Evolutionary conservation across 345 rosid genomes (phyloP).

Genomic region (Lepidium aucheri): DNA sequence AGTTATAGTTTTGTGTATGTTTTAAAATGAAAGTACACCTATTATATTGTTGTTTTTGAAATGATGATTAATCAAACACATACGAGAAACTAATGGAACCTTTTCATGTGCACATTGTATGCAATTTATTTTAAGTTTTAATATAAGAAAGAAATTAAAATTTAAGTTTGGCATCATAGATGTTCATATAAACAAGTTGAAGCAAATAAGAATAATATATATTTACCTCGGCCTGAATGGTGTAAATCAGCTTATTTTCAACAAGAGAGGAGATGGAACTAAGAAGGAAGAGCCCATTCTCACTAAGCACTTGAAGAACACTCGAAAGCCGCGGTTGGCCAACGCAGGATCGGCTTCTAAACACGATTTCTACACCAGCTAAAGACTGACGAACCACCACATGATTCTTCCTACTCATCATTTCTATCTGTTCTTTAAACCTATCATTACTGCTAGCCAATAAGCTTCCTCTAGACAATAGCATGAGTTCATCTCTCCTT

Average conservation of each 20-base stretch:
- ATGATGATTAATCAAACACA: not conserved
- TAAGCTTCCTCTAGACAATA: conserved; percentile 17
- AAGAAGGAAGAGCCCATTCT: conserved; percentile 42
- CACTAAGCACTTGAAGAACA: conserved; percentile 33
- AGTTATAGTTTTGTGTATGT: not conserved
- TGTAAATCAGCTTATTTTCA: conserved; percentile 36
- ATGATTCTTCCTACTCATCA: not conserved
- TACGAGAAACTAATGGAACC: not conserved
- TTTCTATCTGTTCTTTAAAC: not conserved
- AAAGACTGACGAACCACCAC: conserved; percentile 34
- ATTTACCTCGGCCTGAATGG: conserved; percentile 51
- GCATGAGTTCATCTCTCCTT: conserved; percentile 38
- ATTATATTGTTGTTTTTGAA: not conserved
- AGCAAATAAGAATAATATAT: not conserved
- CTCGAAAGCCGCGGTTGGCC: conserved; percentile 37
- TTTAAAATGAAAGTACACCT: not conserved
- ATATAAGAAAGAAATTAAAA: not conserved
- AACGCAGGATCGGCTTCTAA: conserved; percentile 25
- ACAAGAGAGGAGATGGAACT: conserved; percentile 45
- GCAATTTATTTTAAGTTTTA: too few relatives aligned
- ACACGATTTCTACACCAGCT: conserved; percentile 46
- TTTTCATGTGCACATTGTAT: too few relatives aligned
- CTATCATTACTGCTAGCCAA: not conserved
- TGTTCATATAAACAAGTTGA: not conserved
- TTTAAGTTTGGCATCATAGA: not conserved